Conservation (phyloP, 169 alveolate genomes). For the Plasmodium gaboni region DNA sequence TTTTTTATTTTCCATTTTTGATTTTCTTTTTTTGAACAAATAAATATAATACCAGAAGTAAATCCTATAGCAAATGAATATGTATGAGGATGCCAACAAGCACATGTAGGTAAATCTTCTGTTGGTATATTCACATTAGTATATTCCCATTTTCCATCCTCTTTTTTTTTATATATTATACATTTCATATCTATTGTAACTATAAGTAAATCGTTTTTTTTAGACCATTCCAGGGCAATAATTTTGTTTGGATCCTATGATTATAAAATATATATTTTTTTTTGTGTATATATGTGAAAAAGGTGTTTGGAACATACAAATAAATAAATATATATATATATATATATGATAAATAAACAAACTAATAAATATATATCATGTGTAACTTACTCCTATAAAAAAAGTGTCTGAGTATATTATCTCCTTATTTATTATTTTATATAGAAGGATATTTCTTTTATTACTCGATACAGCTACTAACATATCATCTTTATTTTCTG, state of each 20-base stretch:
- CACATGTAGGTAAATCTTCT: constrained; percentile 69
- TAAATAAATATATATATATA: neutral
- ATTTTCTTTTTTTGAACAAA: constrained; percentile 54
- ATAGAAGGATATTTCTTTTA: constrained; percentile 30
- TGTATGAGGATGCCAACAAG: constrained; percentile 69
- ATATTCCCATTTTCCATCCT: constrained; percentile 30
- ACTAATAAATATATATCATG: neutral
- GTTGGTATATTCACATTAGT: constrained; percentile 51
- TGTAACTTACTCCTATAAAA: constrained; percentile 48
- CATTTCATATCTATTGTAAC: constrained; percentile 70
- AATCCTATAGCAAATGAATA: constrained; percentile 63
- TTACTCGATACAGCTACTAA: constrained; percentile 39
- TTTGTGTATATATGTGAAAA: too few species aligned
- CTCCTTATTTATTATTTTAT: constrained; percentile 28
- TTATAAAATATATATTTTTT: neutral
- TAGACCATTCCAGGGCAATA: constrained; percentile 64
- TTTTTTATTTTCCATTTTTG: constrained; percentile 49
- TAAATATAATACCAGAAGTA: constrained; percentile 59
- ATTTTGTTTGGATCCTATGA: constrained; percentile 42
- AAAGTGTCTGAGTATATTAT: constrained; percentile 24
- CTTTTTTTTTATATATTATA: constrained; percentile 36
- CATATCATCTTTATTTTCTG: constrained; percentile 27
- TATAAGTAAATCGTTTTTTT: constrained; percentile 50
- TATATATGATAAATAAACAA: neutral
- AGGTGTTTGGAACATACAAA: too few species aligned